phyloP scores from a whole-genome alignment of 352 stramenopile species.

The Pythium grandisporangium region DNA sequence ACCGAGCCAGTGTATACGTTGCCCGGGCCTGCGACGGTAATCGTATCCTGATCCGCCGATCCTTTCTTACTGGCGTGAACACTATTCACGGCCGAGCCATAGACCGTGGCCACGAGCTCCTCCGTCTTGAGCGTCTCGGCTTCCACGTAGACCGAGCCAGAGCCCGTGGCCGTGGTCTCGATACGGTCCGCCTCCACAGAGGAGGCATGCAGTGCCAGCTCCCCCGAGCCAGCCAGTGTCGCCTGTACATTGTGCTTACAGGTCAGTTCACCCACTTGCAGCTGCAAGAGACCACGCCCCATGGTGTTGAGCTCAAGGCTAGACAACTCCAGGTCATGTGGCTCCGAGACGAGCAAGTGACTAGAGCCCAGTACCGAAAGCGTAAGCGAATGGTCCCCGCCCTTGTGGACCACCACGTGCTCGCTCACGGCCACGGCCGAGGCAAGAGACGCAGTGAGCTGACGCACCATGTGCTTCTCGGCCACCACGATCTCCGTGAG shows the following conservation, averaged over 20 bases:
- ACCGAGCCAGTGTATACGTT: constrained; percentile 37
- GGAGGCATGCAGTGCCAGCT: constrained; percentile 7
- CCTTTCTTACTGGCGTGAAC: constrained; percentile 23
- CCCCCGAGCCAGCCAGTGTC: constrained; percentile 7
- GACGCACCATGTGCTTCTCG: constrained; percentile 29
- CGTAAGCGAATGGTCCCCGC: constrained; percentile 27
- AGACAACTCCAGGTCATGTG: constrained; percentile 23
- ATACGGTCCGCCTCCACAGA: constrained; percentile 12
- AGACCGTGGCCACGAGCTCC: constrained; percentile 31
- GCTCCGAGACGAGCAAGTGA: constrained; percentile 29
- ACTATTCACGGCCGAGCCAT: constrained; percentile 31
- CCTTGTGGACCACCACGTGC: constrained; percentile 23
- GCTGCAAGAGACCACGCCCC: constrained; percentile 23
- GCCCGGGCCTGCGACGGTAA: constrained; percentile 38
- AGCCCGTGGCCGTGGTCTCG: constrained; percentile 7
- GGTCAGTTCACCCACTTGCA: constrained; percentile 17
- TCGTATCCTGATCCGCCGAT: constrained; percentile 25
- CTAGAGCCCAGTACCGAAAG: constrained; percentile 23
- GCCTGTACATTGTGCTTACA: constrained; percentile 3
- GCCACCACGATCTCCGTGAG: constrained; percentile 45
- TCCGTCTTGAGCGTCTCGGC: constrained; percentile 20
- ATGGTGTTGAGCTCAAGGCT: constrained; percentile 28
- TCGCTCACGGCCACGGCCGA: constrained; percentile 31
- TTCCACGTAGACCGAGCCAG: constrained; percentile 17
- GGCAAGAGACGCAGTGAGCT: constrained; percentile 24